These are phyloP conservation scores for Ophiocordyceps camponoti-leonardi DNA, from an alignment of 2,329 filamentous ascomycete genomes.

Conservation along the genomic window DNA sequence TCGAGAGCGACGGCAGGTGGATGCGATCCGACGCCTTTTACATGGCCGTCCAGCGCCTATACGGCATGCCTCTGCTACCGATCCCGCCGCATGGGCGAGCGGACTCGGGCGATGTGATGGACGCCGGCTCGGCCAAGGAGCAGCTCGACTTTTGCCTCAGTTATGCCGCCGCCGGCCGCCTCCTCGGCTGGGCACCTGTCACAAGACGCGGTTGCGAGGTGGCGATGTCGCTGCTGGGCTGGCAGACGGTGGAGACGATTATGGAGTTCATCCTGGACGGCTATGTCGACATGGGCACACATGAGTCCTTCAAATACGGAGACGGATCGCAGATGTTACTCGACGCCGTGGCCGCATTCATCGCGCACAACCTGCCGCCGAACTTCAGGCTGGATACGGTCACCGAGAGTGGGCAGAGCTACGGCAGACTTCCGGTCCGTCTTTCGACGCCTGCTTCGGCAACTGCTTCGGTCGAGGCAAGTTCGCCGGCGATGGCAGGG, in stretches of 20 bases:
- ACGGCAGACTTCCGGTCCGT: constrained; percentile 21
- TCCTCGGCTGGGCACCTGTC: constrained; percentile 37
- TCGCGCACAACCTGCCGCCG: constrained; percentile 40
- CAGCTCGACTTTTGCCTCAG: constrained; percentile 40
- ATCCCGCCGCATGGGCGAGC: constrained; percentile 11
- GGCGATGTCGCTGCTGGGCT: constrained; percentile 38
- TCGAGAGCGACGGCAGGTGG: constrained; percentile 34
- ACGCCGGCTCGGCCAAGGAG: constrained; percentile 22
- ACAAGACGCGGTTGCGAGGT: constrained; percentile 40
- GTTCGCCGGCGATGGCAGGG: constrained; percentile 14
- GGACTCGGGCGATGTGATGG: constrained; percentile 13
- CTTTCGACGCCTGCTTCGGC: constrained; percentile 5
- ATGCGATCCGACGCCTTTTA: constrained; percentile 38
- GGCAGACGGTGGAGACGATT: constrained; percentile 43
- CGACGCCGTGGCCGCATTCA: constrained; percentile 36
- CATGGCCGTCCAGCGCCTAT: constrained; percentile 38
- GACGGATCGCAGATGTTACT: constrained; percentile 37
- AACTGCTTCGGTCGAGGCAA: constrained; percentile 3
- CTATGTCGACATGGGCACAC: constrained; percentile 15
- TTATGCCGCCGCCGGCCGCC: constrained; percentile 45
- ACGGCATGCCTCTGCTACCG: constrained; percentile 32
- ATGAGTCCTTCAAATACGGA: constrained; percentile 31
- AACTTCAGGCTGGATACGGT: constrained; percentile 41
- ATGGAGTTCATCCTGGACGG: constrained; percentile 39
- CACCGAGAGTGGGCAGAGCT: constrained; percentile 16